Conservation (phyloP, 768 basidiomycete genomes). For the Boletus edulis region DNA sequence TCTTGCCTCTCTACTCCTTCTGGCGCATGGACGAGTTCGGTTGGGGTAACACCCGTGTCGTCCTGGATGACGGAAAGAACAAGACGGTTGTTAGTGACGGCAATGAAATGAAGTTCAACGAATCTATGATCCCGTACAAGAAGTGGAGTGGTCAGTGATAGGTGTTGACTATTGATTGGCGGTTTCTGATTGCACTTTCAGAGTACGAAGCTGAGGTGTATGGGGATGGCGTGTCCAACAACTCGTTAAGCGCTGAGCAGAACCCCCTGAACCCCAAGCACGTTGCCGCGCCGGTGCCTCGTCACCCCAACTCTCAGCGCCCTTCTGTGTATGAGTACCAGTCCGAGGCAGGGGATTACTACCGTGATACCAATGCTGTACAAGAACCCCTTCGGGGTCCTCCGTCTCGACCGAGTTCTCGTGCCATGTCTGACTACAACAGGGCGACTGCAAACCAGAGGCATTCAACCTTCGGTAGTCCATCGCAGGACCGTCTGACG, state of each 20-base stretch:
- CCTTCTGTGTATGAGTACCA: conserved; percentile 41
- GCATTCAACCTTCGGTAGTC: conserved; percentile 24
- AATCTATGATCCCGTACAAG: conserved; percentile 73
- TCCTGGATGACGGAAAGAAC: conserved; percentile 63
- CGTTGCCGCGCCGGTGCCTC: conserved; percentile 37
- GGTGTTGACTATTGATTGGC: neutral
- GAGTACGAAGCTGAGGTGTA: conserved; percentile 66
- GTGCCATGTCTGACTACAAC: conserved; percentile 30
- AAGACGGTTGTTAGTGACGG: conserved; percentile 54
- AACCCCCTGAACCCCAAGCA: conserved; percentile 19
- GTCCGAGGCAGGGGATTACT: conserved; percentile 55
- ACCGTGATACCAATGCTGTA: conserved; percentile 50
- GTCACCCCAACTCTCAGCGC: conserved; percentile 37
- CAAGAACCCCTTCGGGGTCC: conserved; percentile 32
- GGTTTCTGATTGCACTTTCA: conserved; percentile 25
- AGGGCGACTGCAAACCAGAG: conserved; percentile 24
- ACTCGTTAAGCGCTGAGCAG: conserved; percentile 35
- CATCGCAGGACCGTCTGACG: conserved; percentile 38
- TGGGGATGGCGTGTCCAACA: conserved; percentile 51
- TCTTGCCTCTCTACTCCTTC: conserved; percentile 69
- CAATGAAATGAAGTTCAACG: conserved; percentile 72
- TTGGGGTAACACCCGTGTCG: conserved; percentile 64
- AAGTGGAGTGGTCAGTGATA: conserved; percentile 60
- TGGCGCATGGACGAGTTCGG: conserved; percentile 77
- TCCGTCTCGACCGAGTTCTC: conserved; percentile 32